phyloP scores from a whole-genome alignment of 1,139 yeast genomes.

The Debaryomycetaceae sp. region DNA sequence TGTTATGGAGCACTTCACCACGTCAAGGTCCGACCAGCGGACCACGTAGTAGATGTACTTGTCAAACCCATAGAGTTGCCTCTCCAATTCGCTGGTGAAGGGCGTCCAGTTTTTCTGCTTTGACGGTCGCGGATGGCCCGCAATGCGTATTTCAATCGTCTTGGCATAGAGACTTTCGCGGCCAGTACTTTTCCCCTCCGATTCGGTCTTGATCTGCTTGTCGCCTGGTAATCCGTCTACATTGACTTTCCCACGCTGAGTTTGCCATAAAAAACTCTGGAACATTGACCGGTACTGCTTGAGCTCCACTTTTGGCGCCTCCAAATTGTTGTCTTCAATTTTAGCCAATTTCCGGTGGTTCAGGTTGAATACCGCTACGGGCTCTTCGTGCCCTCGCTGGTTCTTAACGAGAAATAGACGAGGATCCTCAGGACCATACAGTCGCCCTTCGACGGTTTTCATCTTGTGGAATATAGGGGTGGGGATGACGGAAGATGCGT shows the following conservation, averaged over 20 bases:
- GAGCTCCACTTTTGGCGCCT: background rate
- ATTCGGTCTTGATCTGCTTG: slow-evolving; percentile 13
- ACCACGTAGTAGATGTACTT: slow-evolving; percentile 18
- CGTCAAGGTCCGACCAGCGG: slow-evolving; percentile 22
- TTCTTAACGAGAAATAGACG: slow-evolving; percentile 19
- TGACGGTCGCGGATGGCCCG: slow-evolving; percentile 1
- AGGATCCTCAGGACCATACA: slow-evolving; percentile 32
- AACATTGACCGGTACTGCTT: slow-evolving; percentile 11
- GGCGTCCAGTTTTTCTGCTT: slow-evolving; percentile 33
- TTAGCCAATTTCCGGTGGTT: slow-evolving; percentile 9
- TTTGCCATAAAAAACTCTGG: slow-evolving; percentile 20
- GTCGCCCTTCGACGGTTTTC: slow-evolving; percentile 8
- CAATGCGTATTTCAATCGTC: background rate
- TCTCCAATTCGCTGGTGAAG: slow-evolving; percentile 13
- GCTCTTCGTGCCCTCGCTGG: slow-evolving; percentile 18
- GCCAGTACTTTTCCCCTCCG: background rate
- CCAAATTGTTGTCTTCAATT: background rate
- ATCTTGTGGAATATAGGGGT: slow-evolving; percentile 17
- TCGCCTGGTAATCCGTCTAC: slow-evolving; percentile 11
- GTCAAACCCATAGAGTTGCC: slow-evolving; percentile 12
- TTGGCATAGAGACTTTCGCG: slow-evolving; percentile 4
- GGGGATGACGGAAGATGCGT: slow-evolving; percentile 18
- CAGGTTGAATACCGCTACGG: slow-evolving; percentile 19
- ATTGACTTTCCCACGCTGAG: slow-evolving; percentile 22
- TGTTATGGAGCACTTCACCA: slow-evolving; percentile 9